Evolutionary conservation across 169 alveolate species (phyloP), one percentile per base, ranked within the genome.

Genomic region (Cystoisospora suis): DNA sequence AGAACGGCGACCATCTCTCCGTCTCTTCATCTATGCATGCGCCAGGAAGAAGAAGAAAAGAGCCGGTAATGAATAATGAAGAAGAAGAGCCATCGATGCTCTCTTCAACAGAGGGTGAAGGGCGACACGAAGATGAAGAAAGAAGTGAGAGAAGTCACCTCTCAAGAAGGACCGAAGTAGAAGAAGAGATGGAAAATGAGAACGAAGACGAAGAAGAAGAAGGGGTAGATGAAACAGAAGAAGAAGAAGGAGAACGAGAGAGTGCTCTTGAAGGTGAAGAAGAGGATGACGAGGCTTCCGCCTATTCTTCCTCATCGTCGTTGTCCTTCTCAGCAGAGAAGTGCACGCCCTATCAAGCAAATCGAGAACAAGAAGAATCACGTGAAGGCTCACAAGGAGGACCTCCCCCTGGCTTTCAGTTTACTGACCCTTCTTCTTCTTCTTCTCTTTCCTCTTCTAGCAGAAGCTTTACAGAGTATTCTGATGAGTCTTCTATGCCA

Each of bases 311-410:
- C n/a, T 3, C 72, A 7, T 9, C 72, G 72, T 58, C 15, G 29
- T 3, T 1, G 72, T 29, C 72, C 40, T 9, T 2, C 72, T 9
- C n/a, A n/a, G n/a, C n/a, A n/a, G n/a, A n/a, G n/a, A 65, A 20
- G 34, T 5, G 77, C 44, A 65, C 77, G 9, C 40, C 77, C 2
- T 65, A 36, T 65, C 77, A n/a, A n/a, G n/a, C n/a, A n/a, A n/a
- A 65, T 17, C 42, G 40, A 36, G 36, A 6, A n/a, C n/a, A 20
- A 5, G 42, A 12, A 36, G n/a, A 17, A 36, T 65, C 77, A 12
- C 9, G 77, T 1, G 77, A 65, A 17, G 77, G 77, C 23, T 65
- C 77, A 23, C 77, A 65, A 65, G 77, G 77, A 36, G 77, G 77
- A 15, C 77, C 77, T 36, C 77, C 77, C 7, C 42, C 36, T 1